A percentile compares a stretch with the other conserved stretches of the same genome.
Evolutionary conservation across 805 yeast genomes (phyloP).

Genomic region (Starmerella sirachaensis): DNA sequence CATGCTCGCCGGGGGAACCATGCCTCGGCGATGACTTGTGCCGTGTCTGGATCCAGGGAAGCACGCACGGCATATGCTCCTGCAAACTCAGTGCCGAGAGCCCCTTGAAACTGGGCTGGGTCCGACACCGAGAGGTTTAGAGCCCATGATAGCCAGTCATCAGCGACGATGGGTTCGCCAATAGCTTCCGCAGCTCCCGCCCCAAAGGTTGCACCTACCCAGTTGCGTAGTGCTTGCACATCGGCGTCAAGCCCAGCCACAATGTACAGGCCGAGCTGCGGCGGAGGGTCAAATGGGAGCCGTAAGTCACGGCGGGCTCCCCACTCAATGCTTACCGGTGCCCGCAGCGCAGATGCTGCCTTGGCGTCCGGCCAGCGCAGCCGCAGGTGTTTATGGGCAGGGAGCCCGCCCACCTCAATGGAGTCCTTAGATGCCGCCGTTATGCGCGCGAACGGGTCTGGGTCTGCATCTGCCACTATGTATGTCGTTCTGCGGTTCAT

Average conservation of each 20-base stretch:
- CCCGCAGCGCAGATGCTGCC: background rate
- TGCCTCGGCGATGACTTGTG: conserved; percentile 22
- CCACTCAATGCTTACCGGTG: conserved; percentile 5
- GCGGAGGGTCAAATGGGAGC: conserved; percentile 22
- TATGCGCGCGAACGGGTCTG: background rate
- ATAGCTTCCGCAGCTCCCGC: background rate
- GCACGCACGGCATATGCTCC: conserved; percentile 9
- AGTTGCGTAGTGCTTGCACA: conserved; percentile 7
- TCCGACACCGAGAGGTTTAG: background rate
- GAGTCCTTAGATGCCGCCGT: background rate
- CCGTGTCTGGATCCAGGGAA: conserved; percentile 3
- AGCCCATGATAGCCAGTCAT: conserved; percentile 5
- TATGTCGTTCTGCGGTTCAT: conserved; percentile 9
- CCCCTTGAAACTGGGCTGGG: no score
- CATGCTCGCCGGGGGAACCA: conserved; percentile 17
- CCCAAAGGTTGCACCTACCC: no score
- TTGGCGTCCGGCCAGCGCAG: background rate
- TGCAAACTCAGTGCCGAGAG: background rate
- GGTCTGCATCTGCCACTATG: conserved; percentile 5
- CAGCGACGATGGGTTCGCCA: conserved; percentile 4
- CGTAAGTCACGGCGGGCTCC: conserved; percentile 11
- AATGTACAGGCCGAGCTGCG: conserved; percentile 23
- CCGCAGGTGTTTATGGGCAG: conserved; percentile 17
- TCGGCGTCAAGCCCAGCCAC: conserved; percentile 24
- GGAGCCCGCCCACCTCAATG: conserved; percentile 1